phyloP scores from a whole-genome alignment of 2,329 filamentous ascomycete genomes.

The Aspergillus sp. region DNA sequence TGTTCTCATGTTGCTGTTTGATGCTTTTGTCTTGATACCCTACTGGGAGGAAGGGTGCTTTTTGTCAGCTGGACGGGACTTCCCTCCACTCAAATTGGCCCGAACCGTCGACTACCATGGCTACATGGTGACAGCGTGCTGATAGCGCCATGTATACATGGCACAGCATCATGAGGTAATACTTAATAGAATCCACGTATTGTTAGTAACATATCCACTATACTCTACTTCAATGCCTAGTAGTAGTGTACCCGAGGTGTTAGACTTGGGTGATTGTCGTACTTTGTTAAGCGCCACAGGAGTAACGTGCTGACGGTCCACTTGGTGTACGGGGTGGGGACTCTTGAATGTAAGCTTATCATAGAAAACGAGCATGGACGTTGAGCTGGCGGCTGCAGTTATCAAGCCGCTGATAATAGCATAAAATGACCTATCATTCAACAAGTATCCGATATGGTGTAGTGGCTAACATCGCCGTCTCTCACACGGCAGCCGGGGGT shows the following conservation, averaged over 20 bases:
- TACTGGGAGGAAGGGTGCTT: conserved; percentile 31
- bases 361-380: neutral
- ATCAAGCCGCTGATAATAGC: neutral
- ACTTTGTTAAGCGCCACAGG: neutral
- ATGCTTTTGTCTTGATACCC: conserved; percentile 40
- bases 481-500: conserved; percentile 25
- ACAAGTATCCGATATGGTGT: conserved; percentile 24
- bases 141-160: conserved; percentile 25
- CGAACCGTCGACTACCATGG: conserved; percentile 26
- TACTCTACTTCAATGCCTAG: neutral
- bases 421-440: neutral
- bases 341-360: neutral
- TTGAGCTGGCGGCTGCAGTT: neutral
- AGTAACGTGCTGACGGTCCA: neutral
- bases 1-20: conserved; percentile 27
- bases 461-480: conserved; percentile 27
- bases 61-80: conserved; percentile 24
- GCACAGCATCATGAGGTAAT: conserved; percentile 40
- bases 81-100: conserved; percentile 27
- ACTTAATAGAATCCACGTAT: conserved; percentile 40
- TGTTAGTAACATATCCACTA: conserved; percentile 18
- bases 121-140: conserved; percentile 20
- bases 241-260: neutral
- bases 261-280: neutral
- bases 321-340: neutral